These are phyloP conservation scores for Coemansia sp. DNA, from an alignment of 192 early-diverging fungal species.

Conservation along the genomic window DNA sequence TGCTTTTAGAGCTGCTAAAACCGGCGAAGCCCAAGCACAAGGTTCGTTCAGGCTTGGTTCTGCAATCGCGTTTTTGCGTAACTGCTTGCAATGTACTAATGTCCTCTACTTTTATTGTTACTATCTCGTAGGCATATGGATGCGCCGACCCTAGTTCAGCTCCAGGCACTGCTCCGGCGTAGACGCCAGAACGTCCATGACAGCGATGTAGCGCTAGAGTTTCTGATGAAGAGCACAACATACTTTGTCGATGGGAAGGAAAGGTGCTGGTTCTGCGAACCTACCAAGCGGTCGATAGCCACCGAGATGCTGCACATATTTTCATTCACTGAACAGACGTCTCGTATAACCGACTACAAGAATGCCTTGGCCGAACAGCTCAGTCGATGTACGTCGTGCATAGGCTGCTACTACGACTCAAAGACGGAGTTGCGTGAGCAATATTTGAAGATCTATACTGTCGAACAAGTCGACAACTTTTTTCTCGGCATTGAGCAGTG, in stretches of 20 bases:
- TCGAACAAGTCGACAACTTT: constrained; percentile 11
- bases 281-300: constrained; percentile 16
- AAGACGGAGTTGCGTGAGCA: constrained; percentile 24
- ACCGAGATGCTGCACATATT: constrained; percentile 51
- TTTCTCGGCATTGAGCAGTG: constrained; percentile 25
- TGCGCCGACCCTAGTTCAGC: constrained; percentile 10
- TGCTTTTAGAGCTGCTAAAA: not conserved
- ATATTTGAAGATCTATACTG: constrained; percentile 25
- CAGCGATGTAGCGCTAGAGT: constrained; percentile 3
- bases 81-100: not conserved
- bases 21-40: not conserved
- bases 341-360: constrained; percentile 15
- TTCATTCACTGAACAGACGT: constrained; percentile 19
- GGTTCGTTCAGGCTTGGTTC: not conserved
- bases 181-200: constrained; percentile 10
- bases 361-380: constrained; percentile 29
- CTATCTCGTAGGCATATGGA: not conserved
- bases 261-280: constrained; percentile 54
- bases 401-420: constrained; percentile 32
- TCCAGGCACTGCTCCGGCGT: constrained; percentile 15
- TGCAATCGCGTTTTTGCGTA: not conserved
- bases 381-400: constrained; percentile 36
- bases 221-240: constrained; percentile 19
- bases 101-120: not conserved
- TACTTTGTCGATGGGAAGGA: constrained; percentile 43